Base-by-base conservation (phyloP, 345 rosid genomes). In the Clarkia xantiana region DNA sequence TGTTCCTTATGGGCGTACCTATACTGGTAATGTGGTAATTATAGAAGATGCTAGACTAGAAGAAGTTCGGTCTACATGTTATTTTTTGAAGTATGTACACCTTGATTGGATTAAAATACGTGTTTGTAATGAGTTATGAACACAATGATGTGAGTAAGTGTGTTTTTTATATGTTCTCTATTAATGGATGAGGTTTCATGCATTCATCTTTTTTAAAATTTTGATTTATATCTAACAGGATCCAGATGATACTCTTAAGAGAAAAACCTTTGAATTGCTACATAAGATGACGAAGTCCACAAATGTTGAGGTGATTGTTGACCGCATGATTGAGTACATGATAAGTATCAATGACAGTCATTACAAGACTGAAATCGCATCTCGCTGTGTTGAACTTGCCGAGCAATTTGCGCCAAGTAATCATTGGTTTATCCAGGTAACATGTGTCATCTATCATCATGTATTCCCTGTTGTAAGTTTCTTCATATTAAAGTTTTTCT, bases 361-460 rank as follows among this genome's bases (percentile, higher is more conserved):
- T 71, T 91, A 81, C 80, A 91, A 86, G 78, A 78, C 96, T 41
- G 98, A 86, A 67, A 91, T 83, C 65, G 98, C 95, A 56, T 86
- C 98, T 57, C 83, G 90, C 23, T 86, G 96, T 52, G 87, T 86
- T 57, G 95, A 86, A 53, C 85, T 91, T 52, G 98, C 96, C 0
- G 98, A 86, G 66, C 98, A 91, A 66, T 91, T 80, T 76, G 98
- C 98, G 40, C 96, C 98, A 45, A 84, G 96, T 59, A 91, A 84
- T 73, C 96, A 78, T 41, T 91, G 98, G 98, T 91, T 91, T 66
- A 91, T 91, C 61, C 90, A 78, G 95, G 98, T 91, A 71, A 47
- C 63, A 47, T 49, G 2, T 17, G 18, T 19, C 44, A 40, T 9
- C 38, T 22, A 9, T 9, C 47, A 18, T 1, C 46, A 41, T 48